phyloP scores from a whole-genome alignment of 352 stramenopile species.

The Phytophthora sansomeana region DNA sequence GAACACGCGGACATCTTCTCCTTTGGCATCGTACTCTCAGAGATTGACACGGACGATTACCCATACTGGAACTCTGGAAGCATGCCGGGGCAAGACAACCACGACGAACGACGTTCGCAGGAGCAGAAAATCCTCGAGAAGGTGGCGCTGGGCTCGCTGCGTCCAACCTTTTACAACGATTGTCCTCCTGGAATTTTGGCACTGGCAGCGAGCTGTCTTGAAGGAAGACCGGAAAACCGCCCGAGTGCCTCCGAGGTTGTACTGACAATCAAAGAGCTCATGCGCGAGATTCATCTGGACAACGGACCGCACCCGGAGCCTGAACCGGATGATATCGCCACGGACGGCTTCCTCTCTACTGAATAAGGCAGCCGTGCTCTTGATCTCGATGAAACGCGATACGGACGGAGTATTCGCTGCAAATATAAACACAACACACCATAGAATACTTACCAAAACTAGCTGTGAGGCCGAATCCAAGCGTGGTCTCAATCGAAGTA shows the following conservation, averaged over 20 bases:
- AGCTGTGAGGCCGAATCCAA: not conserved
- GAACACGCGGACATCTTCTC: constrained; percentile 57
- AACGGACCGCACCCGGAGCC: constrained; percentile 22
- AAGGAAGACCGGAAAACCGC: constrained; percentile 51
- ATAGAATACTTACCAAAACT: constrained; percentile 20
- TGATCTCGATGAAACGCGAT: constrained; percentile 13
- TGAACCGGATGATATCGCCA: constrained; percentile 36
- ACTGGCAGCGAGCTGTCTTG: constrained; percentile 52
- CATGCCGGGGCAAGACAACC: constrained; percentile 34
- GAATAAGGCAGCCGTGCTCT: constrained; percentile 2
- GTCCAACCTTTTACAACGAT: constrained; percentile 61
- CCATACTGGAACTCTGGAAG: constrained; percentile 54
- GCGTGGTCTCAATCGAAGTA: not conserved
- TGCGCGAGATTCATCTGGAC: constrained; percentile 32
- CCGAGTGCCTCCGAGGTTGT: constrained; percentile 53
- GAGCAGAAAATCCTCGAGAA: constrained; percentile 54
- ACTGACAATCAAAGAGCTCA: constrained; percentile 46
- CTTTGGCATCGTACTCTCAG: constrained; percentile 55
- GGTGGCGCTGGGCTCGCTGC: constrained; percentile 45
- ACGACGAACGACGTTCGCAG: constrained; percentile 40
- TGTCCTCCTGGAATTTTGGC: constrained; percentile 51
- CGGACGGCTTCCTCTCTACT: constrained; percentile 39
- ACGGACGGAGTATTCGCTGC: constrained; percentile 21
- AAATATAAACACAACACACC: constrained; percentile 28
- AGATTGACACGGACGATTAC: constrained; percentile 62